Conservation (phyloP, 2,329 filamentous ascomycete species). For the Magnaporthales sp. region DNA sequence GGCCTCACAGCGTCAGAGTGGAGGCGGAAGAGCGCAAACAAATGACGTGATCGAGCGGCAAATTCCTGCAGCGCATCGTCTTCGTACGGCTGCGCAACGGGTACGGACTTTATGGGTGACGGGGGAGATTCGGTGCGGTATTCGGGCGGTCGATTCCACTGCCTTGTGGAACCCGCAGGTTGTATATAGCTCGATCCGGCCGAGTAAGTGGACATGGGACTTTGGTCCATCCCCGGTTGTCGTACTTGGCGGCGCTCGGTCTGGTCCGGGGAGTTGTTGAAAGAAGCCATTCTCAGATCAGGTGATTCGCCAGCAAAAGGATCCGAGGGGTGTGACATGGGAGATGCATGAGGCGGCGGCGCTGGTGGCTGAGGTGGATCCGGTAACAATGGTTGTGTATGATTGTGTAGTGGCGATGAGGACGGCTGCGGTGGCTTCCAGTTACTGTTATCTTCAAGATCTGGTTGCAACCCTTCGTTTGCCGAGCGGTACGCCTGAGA, state of each 20-base stretch:
- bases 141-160: slow-evolving; percentile 17
- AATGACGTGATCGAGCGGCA: slow-evolving; percentile 59
- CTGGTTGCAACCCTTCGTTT: slow-evolving; percentile 10
- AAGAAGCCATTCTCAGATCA: neutral
- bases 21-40: slow-evolving; percentile 67
- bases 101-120: slow-evolving; percentile 23
- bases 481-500: slow-evolving; percentile 36
- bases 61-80: slow-evolving; percentile 66
- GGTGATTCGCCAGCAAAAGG: slow-evolving; percentile 4
- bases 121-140: slow-evolving; percentile 12
- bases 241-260: slow-evolving; percentile 8
- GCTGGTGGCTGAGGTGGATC: slow-evolving; percentile 7
- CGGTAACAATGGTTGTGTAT: neutral
- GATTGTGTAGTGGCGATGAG: neutral
- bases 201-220: slow-evolving; percentile 15
- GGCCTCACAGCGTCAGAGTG: slow-evolving; percentile 68
- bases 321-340: neutral
- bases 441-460: neutral
- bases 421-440: neutral
- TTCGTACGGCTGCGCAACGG: slow-evolving; percentile 29
- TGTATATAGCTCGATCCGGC: slow-evolving; percentile 16
- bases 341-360: slow-evolving; percentile 7
- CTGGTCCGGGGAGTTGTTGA: slow-evolving; percentile 12
- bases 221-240: neutral
- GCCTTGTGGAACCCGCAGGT: slow-evolving; percentile 14